Conservation (phyloP, 2,329 filamentous ascomycete genomes). For the Pezicula radicicola region DNA sequence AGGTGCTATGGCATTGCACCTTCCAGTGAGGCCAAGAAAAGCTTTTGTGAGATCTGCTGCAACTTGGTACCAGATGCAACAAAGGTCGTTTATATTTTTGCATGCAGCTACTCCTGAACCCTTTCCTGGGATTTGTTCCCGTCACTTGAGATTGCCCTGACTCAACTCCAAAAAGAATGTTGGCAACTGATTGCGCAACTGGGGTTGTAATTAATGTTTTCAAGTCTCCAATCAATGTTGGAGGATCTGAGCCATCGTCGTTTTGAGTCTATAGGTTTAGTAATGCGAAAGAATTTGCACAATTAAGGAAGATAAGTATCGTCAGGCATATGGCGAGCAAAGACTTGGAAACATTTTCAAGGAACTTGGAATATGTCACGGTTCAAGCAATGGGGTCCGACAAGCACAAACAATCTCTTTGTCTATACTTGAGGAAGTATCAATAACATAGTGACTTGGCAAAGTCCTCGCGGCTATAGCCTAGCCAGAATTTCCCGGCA, state of each 20-base stretch:
- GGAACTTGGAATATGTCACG: too few species aligned
- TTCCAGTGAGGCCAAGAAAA: constrained; percentile 29
- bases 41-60: constrained; percentile 30
- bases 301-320: neutral
- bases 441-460: too few species aligned
- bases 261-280: neutral
- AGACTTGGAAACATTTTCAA: neutral
- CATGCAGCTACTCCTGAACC: neutral
- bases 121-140: neutral
- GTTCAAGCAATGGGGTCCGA: too few species aligned
- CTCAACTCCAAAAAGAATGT: constrained; percentile 6
- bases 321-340: neutral
- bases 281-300: neutral
- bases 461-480: too few species aligned
- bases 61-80: constrained; percentile 39
- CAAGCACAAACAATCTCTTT: too few species aligned
- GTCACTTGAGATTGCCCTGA: constrained; percentile 1
- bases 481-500: too few species aligned
- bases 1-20: constrained; percentile 37
- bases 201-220: neutral
- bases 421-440: too few species aligned
- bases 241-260: neutral
- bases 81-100: constrained; percentile 18
- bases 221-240: neutral
- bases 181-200: constrained; percentile 2